Conservation (phyloP, 192 early-diverging fungal species). For the Radiomyces spectabilis region DNA sequence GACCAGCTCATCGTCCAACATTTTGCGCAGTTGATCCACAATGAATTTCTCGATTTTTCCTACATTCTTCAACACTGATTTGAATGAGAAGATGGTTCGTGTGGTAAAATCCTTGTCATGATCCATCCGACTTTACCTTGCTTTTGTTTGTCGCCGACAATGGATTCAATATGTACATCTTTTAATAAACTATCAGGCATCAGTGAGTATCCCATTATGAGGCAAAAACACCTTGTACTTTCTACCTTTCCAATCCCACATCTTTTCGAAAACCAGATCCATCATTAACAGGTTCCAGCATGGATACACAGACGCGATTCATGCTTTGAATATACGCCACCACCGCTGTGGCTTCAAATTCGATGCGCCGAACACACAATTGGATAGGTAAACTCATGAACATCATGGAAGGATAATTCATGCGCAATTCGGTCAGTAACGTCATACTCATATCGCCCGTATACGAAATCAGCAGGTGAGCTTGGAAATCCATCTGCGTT, state of each 20-base stretch:
- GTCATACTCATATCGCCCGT: constrained; percentile 68
- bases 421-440: constrained; percentile 56
- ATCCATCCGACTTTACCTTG: constrained; percentile 40
- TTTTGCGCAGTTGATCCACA: constrained; percentile 64
- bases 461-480: constrained; percentile 55
- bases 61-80: constrained; percentile 68
- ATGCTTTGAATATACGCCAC: constrained; percentile 51
- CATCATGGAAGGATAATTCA: constrained; percentile 69
- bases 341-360: constrained; percentile 62
- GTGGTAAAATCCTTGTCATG: not conserved
- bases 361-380: constrained; percentile 58
- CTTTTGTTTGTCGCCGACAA: constrained; percentile 57
- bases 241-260: constrained; percentile 19
- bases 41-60: constrained; percentile 78
- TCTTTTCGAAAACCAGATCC: constrained; percentile 27
- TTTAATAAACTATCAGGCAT: constrained; percentile 35
- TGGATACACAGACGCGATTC: constrained; percentile 61
- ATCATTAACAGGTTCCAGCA: constrained; percentile 57
- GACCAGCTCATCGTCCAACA: constrained; percentile 72
- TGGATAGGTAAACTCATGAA: constrained; percentile 71
- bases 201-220: not conserved
- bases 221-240: not conserved
- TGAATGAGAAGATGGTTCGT: not conserved
- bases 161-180: constrained; percentile 54
- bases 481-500: constrained; percentile 60